Evolutionary conservation across 73 alveolate genomes (phyloP).

Genomic region (Tetrahymena malaccensis): DNA sequence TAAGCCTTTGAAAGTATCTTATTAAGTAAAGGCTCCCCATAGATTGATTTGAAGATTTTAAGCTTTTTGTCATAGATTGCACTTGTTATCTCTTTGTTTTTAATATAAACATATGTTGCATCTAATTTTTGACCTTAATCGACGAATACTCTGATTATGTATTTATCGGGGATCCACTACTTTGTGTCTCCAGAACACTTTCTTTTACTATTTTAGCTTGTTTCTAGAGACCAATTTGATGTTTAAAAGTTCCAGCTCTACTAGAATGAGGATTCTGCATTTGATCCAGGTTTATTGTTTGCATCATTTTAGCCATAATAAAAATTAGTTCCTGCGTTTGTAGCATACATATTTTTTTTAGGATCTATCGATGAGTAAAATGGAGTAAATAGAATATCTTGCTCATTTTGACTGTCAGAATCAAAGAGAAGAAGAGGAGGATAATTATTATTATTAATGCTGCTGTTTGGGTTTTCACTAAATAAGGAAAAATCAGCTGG

Average conservation of each 20-base stretch:
- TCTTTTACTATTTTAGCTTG: not conserved
- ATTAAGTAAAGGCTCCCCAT: not conserved
- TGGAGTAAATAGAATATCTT: not conserved
- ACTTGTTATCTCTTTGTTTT: not conserved
- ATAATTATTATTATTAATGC: not conserved
- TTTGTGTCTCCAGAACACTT: not conserved
- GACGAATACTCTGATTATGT: not conserved
- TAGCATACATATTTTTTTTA: not conserved
- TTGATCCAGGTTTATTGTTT: not conserved
- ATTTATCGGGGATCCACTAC: not conserved
- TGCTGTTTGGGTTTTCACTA: not conserved
- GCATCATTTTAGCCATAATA: not conserved
- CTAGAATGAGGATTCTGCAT: not conserved
- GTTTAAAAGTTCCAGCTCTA: not conserved
- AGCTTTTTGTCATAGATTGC: not conserved
- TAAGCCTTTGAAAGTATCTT: not conserved
- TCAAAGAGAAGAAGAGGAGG: not conserved
- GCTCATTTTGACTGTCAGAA: not conserved
- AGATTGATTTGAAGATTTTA: not conserved
- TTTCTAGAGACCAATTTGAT: not conserved
- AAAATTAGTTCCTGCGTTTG: not conserved
- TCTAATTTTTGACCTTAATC: not conserved
- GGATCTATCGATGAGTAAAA: not conserved
- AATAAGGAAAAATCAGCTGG: not conserved
- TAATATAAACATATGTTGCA: not conserved